Evolutionary conservation across 2,329 filamentous ascomycete species (phyloP).

Genomic region (Drechmeria coniospora): DNA sequence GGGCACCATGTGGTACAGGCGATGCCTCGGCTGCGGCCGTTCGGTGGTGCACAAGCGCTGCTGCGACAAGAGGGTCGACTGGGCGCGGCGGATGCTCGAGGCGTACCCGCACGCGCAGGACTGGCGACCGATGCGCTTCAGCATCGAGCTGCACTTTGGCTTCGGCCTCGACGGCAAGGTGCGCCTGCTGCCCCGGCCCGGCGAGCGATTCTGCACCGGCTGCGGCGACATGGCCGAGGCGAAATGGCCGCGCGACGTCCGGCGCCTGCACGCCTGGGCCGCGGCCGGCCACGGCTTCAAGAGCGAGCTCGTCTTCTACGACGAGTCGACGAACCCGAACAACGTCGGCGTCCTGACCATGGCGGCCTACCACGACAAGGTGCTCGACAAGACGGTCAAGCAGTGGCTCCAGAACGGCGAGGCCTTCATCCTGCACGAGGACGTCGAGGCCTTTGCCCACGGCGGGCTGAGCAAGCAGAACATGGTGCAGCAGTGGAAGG

Average conservation of each 20-base stretch:
- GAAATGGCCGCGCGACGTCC: conserved; percentile 18
- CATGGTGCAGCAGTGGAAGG: conserved; percentile 20
- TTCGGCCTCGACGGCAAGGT: conserved; percentile 21
- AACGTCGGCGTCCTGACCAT: conserved; percentile 16
- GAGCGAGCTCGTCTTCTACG: conserved; percentile 22
- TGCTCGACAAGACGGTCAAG: conserved; percentile 18
- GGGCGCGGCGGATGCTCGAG: conserved; percentile 18
- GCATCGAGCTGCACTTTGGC: conserved; percentile 21
- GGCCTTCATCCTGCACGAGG: conserved; percentile 19
- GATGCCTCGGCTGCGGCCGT: conserved; percentile 17
- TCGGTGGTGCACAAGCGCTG: conserved; percentile 15
- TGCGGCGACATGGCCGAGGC: conserved; percentile 11
- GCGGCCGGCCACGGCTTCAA: conserved; percentile 21
- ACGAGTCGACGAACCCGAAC: conserved; percentile 18
- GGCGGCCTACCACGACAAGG: conserved; percentile 18
- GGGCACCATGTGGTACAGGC: conserved; percentile 20
- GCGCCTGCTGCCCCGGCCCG: conserved; percentile 17
- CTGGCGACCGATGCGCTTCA: conserved; percentile 20
- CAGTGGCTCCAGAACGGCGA: conserved; percentile 12
- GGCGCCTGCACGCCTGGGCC: conserved; percentile 19
- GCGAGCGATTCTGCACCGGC: conserved; percentile 16
- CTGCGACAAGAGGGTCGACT: conserved; percentile 18
- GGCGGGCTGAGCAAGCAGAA: conserved; percentile 20
- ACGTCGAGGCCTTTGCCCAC: conserved; percentile 19
- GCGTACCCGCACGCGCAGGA: conserved; percentile 14